These are phyloP conservation scores for Monotropa hypopitys DNA, from an alignment of 179 eudicot species.

Conservation along the genomic window DNA sequence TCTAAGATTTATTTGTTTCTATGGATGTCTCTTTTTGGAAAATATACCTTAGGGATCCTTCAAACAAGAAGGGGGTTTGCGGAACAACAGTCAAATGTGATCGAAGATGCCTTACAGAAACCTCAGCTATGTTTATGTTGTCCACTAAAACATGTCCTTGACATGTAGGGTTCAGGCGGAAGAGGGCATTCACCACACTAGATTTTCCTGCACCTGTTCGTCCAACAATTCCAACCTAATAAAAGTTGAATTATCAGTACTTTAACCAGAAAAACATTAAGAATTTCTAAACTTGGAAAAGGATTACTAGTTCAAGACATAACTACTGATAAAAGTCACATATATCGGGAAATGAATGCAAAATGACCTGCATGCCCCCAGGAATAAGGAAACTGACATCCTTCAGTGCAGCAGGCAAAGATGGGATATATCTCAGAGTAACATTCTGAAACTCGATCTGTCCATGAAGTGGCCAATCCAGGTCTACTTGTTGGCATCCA, in stretches of 20 bases:
- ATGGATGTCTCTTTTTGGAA: no score
- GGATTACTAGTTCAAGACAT: neutral
- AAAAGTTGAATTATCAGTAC: neutral
- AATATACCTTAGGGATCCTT: constrained; percentile 79
- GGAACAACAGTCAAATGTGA: constrained; percentile 77
- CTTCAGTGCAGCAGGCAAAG: constrained; percentile 64
- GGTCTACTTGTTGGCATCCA: constrained; percentile 28
- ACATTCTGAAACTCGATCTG: constrained; percentile 54
- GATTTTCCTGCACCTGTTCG: constrained; percentile 99
- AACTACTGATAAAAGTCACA: neutral
- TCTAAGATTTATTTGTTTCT: no score
- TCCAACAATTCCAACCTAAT: constrained; percentile 86
- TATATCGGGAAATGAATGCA: neutral
- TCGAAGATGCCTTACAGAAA: constrained; percentile 60
- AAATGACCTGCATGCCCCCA: constrained; percentile 64
- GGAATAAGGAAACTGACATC: constrained; percentile 56
- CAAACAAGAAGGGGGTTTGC: constrained; percentile 87
- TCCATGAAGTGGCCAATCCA: constrained; percentile 69
- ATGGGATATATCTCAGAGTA: constrained; percentile 67
- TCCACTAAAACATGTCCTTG: constrained; percentile 66
- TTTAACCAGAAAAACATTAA: neutral
- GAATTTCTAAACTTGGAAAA: neutral
- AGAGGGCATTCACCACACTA: constrained; percentile 76
- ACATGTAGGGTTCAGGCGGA: constrained; percentile 65
- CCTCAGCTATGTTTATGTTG: constrained; percentile 38